These are phyloP conservation scores for Ramularia endophylla DNA, from an alignment of 2,329 filamentous ascomycete genomes.

Conservation along the genomic window DNA sequence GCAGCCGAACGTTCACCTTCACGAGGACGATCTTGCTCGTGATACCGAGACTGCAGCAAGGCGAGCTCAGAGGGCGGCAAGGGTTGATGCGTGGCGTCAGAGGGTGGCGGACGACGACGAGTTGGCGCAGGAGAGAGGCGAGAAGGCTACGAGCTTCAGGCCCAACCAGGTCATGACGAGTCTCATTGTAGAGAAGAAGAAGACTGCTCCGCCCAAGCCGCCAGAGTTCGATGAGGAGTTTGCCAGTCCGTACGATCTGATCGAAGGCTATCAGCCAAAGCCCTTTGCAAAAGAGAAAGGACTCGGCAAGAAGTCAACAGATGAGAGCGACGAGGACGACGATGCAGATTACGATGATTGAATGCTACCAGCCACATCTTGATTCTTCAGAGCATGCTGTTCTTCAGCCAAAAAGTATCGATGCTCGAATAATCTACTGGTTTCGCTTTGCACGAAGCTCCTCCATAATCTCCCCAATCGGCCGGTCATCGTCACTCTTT, in stretches of 20 bases:
- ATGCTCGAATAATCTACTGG: no score
- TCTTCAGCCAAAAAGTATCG: no score
- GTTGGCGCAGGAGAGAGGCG: conserved; percentile 41
- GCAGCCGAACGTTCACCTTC: conserved; percentile 34
- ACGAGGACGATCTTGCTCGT: conserved; percentile 28
- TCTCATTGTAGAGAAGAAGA: conserved; percentile 29
- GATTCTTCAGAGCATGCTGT: no score
- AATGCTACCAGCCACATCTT: background rate
- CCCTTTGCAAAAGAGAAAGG: conserved; percentile 5
- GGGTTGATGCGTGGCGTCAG: conserved; percentile 25
- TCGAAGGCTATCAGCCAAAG: conserved; percentile 28
- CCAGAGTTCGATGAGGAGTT: conserved; percentile 6
- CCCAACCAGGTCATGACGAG: conserved; percentile 29
- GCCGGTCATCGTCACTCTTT: background rate
- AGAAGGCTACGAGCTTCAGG: conserved; percentile 26
- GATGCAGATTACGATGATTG: conserved; percentile 3
- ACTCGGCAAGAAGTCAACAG: conserved; percentile 1
- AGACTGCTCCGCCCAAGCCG: conserved; percentile 8
- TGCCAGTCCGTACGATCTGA: conserved; percentile 13
- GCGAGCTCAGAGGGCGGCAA: conserved; percentile 29
- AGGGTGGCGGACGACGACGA: conserved; percentile 29
- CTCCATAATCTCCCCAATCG: conserved; percentile 1
- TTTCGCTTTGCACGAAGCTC: conserved; percentile 1
- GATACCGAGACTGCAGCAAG: conserved; percentile 16
- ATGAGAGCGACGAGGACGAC: conserved; percentile 6